Base-by-base conservation (phyloP, 345 rosid species). In the Iberis pinnata region DNA sequence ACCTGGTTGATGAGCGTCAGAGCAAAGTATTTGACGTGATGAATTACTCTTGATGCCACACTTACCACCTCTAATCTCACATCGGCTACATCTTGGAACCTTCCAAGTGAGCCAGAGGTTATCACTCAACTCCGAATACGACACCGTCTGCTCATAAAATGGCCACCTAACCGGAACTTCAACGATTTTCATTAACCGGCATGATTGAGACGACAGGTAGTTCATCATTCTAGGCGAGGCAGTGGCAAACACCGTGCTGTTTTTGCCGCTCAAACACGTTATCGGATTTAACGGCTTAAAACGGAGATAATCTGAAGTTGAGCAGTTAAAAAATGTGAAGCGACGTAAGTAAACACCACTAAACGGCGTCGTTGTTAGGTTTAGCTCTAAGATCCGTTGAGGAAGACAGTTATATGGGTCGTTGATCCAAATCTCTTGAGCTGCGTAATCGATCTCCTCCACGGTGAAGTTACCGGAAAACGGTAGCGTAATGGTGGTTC, bases 401-500 rank as follows among this genome's bases (percentile, higher is more conserved):
- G 95, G 83, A 17, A 88, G 80, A 65, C 95, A 88, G 64, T 45
- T 52, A 2, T 65, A 37, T 0, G 75, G 84, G 47, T 88, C 94
- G 41, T 70, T 84, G 38, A 88, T 68, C 90, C 80, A 75, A 43
- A 88, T 42, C 65, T 80, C 80, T 19, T 82, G 94, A 8, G 69
- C 50, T 0, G 26, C 78, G 55, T 88, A 84, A 55, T 79, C 73
- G 18, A 88, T 76, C 8, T 40, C 70, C 7, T 58, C 77, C 59
- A 88, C 68, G 38, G 27, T 65, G 72, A 87, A 81, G 8, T 33
- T 56, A 16, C 80, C 82, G 2, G 82, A 71, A 11, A 41, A 36
- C 20, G 83, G 82, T 0, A 69, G 24, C 37, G 54, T 43, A 49
- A 69, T 51, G 11, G 66, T 18, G 22, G 87, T 78, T 35, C 56